Percentiles rank a stretch among this genome's conserved stretches.
These are phyloP conservation scores for Cantharellus anzutake DNA, from an alignment of 768 basidiomycete species.

Conservation along the genomic window DNA sequence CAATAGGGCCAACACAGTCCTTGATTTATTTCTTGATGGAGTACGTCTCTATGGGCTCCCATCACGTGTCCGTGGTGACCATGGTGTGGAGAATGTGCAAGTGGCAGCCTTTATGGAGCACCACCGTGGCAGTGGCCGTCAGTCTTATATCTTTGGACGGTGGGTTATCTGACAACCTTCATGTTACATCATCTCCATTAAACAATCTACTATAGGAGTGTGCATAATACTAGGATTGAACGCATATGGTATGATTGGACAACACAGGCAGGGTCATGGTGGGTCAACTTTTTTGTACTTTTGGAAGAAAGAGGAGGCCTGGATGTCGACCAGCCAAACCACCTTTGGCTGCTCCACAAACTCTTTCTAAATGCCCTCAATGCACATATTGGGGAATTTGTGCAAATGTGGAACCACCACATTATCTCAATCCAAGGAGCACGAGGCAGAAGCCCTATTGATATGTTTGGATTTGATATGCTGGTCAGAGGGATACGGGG, in stretches of 20 bases:
- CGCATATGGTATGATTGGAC: constrained; percentile 10
- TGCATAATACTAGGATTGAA: constrained; percentile 11
- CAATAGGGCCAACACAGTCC: constrained; percentile 13
- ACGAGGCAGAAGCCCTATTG: constrained; percentile 11
- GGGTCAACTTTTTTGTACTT: constrained; percentile 7
- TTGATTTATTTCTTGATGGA: constrained; percentile 18
- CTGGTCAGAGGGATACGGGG: constrained; percentile 6
- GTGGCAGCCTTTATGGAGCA: constrained; percentile 12
- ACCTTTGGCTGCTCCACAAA: constrained; percentile 16
- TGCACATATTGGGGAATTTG: neutral
- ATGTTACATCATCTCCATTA: neutral
- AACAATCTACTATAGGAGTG: constrained; percentile 2
- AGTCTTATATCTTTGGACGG: constrained; percentile 8
- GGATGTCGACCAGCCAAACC: constrained; percentile 8
- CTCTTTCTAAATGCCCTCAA: constrained; percentile 11
- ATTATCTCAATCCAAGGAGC: constrained; percentile 6
- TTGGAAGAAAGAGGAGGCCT: constrained; percentile 13
- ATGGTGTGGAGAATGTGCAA: constrained; percentile 9
- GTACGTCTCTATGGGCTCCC: constrained; percentile 16
- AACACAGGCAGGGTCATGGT: constrained; percentile 10
- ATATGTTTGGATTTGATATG: constrained; percentile 14
- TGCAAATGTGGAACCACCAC: constrained; percentile 1
- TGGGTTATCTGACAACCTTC: neutral
- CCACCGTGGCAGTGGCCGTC: constrained; percentile 5
- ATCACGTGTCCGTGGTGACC: constrained; percentile 12